Percentiles rank a stretch among this genome's conserved stretches.
phyloP scores from a whole-genome alignment of 2,329 filamentous ascomycete genomes.

The Uncinocarpus reesii region DNA sequence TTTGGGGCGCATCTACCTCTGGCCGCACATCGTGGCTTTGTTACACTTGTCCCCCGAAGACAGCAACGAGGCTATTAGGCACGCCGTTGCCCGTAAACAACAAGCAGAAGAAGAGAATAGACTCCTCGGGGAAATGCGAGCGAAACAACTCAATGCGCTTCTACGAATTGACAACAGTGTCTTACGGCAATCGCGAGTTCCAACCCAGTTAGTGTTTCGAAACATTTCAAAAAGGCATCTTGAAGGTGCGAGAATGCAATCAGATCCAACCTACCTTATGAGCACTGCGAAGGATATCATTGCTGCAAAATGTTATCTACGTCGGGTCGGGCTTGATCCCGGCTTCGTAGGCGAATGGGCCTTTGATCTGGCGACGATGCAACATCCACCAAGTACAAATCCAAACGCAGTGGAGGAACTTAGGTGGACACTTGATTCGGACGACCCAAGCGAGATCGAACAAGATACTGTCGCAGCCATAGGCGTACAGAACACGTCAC shows the following conservation, averaged over 20 bases:
- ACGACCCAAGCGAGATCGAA: slow-evolving; percentile 5
- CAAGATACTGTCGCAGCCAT: slow-evolving; percentile 7
- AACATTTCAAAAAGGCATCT: slow-evolving; percentile 20
- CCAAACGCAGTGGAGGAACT: slow-evolving; percentile 14
- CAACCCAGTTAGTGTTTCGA: slow-evolving; percentile 24
- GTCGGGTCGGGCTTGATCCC: slow-evolving; percentile 23
- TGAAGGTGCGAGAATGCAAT: slow-evolving; percentile 12
- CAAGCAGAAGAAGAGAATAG: slow-evolving; percentile 25
- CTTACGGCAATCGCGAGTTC: slow-evolving; percentile 19
- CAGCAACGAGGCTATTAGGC: slow-evolving; percentile 16
- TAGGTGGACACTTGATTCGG: slow-evolving; percentile 11
- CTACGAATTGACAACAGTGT: slow-evolving; percentile 28
- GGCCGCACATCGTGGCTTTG: slow-evolving; percentile 19
- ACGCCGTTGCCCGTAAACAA: slow-evolving; percentile 19
- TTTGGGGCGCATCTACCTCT: slow-evolving; percentile 21
- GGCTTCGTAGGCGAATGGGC: slow-evolving; percentile 28
- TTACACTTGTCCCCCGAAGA: slow-evolving; percentile 24
- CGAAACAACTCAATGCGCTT: slow-evolving; percentile 26
- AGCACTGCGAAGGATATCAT: slow-evolving; percentile 26
- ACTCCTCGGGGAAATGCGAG: slow-evolving; percentile 26
- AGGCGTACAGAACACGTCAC: neutral
- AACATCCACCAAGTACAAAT: slow-evolving; percentile 15
- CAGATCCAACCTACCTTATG: slow-evolving; percentile 22
- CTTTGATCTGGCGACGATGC: slow-evolving; percentile 19
- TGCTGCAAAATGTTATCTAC: slow-evolving; percentile 25